Base-by-base conservation (phyloP, 257 asterid genomes). In the Penstemon eatonii region DNA sequence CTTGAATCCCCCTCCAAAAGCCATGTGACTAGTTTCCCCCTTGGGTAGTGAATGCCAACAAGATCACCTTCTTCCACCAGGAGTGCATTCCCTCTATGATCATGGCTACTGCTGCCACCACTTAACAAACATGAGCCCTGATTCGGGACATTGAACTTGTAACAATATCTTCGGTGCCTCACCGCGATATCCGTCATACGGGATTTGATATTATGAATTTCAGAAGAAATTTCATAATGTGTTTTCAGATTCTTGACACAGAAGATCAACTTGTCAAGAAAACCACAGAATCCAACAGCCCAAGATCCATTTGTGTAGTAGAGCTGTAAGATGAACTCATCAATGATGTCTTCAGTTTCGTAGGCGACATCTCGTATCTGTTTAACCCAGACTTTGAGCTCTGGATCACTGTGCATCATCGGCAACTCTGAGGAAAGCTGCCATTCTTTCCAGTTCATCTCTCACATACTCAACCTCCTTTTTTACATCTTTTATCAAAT, bases 31-130 rank as follows among this genome's bases (percentile, higher is more conserved):
- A 54, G 56, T 19, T 33, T 13, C 4, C 12, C 36, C 59, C 43
- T 79, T 3, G 63, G 73, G 36, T 4, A 4, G 3, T 56, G 65
- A 53, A 79, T 68, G 25, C 81, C 81, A 41, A 79, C 78, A 37
- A 79, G 78, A 52, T 79, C 80, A 53, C 55, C 66, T 53, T 79
- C 76, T 47, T 75, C 78, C 3, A 79, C 64, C 6, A 79, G 46
- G 18, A 75, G 74, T 3, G 74, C 76, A 33, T 79, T 76, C 4
- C 69, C 84, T 5, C 79, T 67, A 8, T 49, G 68, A 47, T 68
- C 74, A 19, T 5, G 39, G 5, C 57, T 63, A 38, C 49, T 11
- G 41, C 47, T 52, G 15, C 69, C 61, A 38, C 33, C 55, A 5
- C 38, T 65, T 44, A 38, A 3, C 10, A 54, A 53, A 45, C 40